phyloP scores from a whole-genome alignment of 495 filamentous ascomycete species.

The Platismatia glauca region DNA sequence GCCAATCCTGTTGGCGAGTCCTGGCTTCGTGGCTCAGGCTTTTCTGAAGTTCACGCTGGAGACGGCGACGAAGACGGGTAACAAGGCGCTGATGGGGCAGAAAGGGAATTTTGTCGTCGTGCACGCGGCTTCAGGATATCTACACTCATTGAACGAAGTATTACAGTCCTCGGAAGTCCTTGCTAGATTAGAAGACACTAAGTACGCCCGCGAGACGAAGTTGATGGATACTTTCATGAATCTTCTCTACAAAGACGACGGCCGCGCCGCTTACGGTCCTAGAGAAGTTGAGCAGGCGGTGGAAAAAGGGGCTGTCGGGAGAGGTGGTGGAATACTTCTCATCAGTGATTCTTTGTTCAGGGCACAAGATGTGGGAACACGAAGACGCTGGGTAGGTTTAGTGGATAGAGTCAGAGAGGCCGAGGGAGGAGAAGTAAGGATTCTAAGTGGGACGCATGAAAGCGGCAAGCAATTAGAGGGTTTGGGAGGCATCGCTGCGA shows the following conservation, averaged over 20 bases:
- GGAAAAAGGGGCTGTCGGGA: conserved; percentile 78
- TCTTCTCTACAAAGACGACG: conserved; percentile 74
- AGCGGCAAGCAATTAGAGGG: conserved; percentile 81
- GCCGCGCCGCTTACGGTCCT: conserved; percentile 84
- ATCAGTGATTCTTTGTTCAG: conserved; percentile 82
- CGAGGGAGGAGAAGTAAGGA: conserved; percentile 76
- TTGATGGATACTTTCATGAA: conserved; percentile 82
- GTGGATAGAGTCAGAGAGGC: conserved; percentile 83
- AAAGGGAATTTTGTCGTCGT: conserved; percentile 62
- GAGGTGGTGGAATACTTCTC: conserved; percentile 73
- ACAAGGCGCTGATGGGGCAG: conserved; percentile 56
- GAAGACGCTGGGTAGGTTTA: conserved; percentile 73
- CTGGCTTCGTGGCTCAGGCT: conserved; percentile 72
- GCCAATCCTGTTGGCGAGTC: conserved; percentile 80
- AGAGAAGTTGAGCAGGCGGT: conserved; percentile 79
- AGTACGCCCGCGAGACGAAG: conserved; percentile 73
- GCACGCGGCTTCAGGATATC: conserved; percentile 74
- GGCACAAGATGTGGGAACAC: conserved; percentile 66
- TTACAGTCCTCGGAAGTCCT: conserved; percentile 70
- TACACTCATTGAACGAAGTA: conserved; percentile 79
- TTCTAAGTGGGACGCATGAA: conserved; percentile 88
- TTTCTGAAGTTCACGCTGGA: conserved; percentile 75
- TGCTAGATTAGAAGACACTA: conserved; percentile 68
- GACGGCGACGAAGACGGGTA: conserved; percentile 56
- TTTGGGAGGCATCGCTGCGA: conserved; percentile 79